Evolutionary conservation across 108 stramenopile genomes (phyloP).

Genomic region (Parmales sp.): DNA sequence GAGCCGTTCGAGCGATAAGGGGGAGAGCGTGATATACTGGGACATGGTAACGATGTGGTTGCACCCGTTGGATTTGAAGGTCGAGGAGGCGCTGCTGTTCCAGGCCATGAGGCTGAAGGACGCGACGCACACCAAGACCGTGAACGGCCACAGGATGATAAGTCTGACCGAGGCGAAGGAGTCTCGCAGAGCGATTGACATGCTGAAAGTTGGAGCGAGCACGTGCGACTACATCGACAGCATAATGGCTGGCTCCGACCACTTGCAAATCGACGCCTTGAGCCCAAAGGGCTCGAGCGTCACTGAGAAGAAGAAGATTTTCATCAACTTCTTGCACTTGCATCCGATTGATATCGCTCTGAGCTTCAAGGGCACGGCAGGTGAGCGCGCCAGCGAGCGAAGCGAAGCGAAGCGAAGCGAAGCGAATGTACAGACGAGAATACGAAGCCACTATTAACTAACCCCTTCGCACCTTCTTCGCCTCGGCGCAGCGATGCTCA

Average conservation of each 20-base stretch:
- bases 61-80: background rate
- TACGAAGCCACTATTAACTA: too few species aligned
- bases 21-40: background rate
- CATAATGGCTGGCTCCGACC: background rate
- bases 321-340: conserved; percentile 1
- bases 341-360: background rate
- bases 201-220: background rate
- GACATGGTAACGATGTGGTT: conserved; percentile 2
- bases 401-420: too few species aligned
- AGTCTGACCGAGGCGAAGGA: background rate
- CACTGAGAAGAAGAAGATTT: background rate
- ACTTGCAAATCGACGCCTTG: background rate
- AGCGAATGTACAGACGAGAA: too few species aligned
- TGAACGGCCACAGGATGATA: background rate
- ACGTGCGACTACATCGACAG: background rate
- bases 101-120: conserved; percentile 3
- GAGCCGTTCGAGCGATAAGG: background rate
- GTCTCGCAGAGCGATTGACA: background rate
- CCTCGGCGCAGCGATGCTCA: too few species aligned
- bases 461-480: too few species aligned
- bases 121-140: background rate
- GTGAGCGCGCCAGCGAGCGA: background rate
- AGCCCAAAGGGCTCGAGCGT: background rate
- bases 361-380: conserved; percentile 10
- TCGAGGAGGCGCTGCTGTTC: background rate